Conservation (phyloP, 2,329 filamentous ascomycete genomes). For the Fusarium duplospermum region DNA sequence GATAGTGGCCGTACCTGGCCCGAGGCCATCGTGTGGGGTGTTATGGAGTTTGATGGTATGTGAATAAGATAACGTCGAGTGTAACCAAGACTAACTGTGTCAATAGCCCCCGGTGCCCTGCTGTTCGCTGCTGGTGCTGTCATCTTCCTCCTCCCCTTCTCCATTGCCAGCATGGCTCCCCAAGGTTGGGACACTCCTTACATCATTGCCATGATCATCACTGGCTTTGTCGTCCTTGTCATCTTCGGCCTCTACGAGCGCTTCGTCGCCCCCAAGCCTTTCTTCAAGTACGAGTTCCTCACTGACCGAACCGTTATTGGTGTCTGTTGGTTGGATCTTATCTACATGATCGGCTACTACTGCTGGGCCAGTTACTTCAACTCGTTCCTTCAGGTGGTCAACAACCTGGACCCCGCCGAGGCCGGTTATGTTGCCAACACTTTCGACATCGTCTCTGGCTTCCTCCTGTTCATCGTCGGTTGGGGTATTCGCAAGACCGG, state of each 20-base stretch:
- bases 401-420: conserved; percentile 57
- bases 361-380: conserved; percentile 61
- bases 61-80: conserved; percentile 28
- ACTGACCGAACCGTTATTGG: conserved; percentile 62
- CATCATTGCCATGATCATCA: conserved; percentile 66
- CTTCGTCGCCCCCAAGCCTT: conserved; percentile 63
- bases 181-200: conserved; percentile 60
- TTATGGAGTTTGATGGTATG: conserved; percentile 40
- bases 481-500: conserved; percentile 59
- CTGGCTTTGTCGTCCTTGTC: conserved; percentile 65
- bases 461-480: conserved; percentile 61
- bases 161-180: conserved; percentile 54
- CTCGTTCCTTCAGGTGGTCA: conserved; percentile 65
- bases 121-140: conserved; percentile 63
- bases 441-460: conserved; percentile 60
- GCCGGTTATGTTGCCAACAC: conserved; percentile 62
- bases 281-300: conserved; percentile 65
- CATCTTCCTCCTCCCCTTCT: conserved; percentile 70
- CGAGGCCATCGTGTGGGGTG: conserved; percentile 54
- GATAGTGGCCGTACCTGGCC: conserved; percentile 56
- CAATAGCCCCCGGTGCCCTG: conserved; percentile 60
- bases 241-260: conserved; percentile 68
- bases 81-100: conserved; percentile 46
- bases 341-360: conserved; percentile 58
- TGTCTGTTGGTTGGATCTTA: conserved; percentile 54